phyloP scores from a whole-genome alignment of 805 yeast genomes.

The Wilhelminamyces savonicus region DNA sequence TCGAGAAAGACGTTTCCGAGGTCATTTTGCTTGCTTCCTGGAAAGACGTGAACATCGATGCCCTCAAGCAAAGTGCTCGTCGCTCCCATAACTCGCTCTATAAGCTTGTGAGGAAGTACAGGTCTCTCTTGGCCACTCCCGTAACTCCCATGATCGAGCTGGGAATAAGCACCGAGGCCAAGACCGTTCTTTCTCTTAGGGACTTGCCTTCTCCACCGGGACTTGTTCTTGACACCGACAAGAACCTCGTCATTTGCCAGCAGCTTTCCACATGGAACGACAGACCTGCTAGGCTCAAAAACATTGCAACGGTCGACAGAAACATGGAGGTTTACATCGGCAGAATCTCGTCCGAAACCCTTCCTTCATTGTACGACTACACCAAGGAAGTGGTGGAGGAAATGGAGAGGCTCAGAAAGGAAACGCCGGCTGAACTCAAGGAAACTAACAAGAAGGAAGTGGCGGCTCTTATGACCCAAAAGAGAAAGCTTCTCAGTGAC shows the following conservation, averaged over 20 bases:
- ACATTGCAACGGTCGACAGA: constrained; percentile 42
- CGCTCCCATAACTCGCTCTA: constrained; percentile 79
- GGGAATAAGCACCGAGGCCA: constrained; percentile 35
- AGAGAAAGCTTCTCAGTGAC: constrained; percentile 70
- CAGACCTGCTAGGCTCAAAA: constrained; percentile 53
- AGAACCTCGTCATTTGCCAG: constrained; percentile 16
- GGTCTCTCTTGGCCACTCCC: constrained; percentile 50
- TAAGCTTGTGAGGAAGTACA: constrained; percentile 77
- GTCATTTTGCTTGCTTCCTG: constrained; percentile 88
- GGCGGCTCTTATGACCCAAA: constrained; percentile 74
- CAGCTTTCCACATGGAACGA: constrained; percentile 42
- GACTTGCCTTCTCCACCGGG: constrained; percentile 7
- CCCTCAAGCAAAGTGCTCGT: constrained; percentile 89
- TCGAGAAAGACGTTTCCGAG: constrained; percentile 79
- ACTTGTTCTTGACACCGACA: constrained; percentile 3
- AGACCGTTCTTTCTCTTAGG: constrained; percentile 1
- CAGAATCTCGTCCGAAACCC: constrained; percentile 21
- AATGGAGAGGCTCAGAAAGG: constrained; percentile 58
- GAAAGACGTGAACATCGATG: constrained; percentile 93
- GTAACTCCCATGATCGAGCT: constrained; percentile 52
- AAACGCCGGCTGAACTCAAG: constrained; percentile 67
- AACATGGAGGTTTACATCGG: constrained; percentile 49
- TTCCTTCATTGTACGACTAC: constrained; percentile 48
- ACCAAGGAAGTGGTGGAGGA: constrained; percentile 50
- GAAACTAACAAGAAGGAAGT: constrained; percentile 66